These are phyloP conservation scores for Aciculosporium take DNA, from an alignment of 2,329 filamentous ascomycete genomes.

Conservation along the genomic window DNA sequence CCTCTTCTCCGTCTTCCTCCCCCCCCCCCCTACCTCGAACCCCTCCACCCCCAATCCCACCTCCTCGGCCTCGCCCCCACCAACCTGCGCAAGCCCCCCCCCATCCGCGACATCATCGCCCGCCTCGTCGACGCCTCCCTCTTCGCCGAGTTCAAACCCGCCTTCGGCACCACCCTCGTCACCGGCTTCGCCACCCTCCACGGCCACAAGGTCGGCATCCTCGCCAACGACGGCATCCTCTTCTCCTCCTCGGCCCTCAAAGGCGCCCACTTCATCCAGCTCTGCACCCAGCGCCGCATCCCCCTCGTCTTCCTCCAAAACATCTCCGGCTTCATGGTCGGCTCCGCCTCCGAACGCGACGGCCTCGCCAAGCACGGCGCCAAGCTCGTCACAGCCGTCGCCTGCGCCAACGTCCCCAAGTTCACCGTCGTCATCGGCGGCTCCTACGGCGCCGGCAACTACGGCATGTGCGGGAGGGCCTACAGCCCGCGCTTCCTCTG, in stretches of 20 bases:
- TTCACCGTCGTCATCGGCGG: conserved; percentile 94
- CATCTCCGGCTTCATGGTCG: conserved; percentile 97
- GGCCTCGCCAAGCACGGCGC: conserved; percentile 97
- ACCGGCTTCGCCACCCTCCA: conserved; percentile 87
- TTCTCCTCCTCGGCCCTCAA: conserved; percentile 84
- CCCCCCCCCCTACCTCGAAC: conserved; percentile 41
- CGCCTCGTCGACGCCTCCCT: conserved; percentile 81
- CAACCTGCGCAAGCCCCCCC: conserved; percentile 73
- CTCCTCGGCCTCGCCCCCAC: conserved; percentile 80
- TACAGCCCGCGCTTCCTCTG: conserved; percentile 85
- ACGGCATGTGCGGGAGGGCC: conserved; percentile 93
- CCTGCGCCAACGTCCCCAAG: conserved; percentile 88
- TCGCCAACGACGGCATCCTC: conserved; percentile 92
- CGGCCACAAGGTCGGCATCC: conserved; percentile 78
- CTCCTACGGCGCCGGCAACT: conserved; percentile 88
- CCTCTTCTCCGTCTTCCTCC: background rate
- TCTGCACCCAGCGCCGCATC: conserved; percentile 79
- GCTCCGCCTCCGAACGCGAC: conserved; percentile 76
- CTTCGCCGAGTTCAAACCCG: conserved; percentile 88
- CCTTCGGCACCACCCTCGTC: conserved; percentile 78
- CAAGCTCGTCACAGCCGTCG: conserved; percentile 89
- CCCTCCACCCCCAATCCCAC: conserved; percentile 66
- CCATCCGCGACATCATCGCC: conserved; percentile 81
- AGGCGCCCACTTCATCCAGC: conserved; percentile 91
- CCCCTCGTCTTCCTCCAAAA: conserved; percentile 92